phyloP scores from a whole-genome alignment of 805 yeast species.

The Wickerhamiella australiensis region DNA sequence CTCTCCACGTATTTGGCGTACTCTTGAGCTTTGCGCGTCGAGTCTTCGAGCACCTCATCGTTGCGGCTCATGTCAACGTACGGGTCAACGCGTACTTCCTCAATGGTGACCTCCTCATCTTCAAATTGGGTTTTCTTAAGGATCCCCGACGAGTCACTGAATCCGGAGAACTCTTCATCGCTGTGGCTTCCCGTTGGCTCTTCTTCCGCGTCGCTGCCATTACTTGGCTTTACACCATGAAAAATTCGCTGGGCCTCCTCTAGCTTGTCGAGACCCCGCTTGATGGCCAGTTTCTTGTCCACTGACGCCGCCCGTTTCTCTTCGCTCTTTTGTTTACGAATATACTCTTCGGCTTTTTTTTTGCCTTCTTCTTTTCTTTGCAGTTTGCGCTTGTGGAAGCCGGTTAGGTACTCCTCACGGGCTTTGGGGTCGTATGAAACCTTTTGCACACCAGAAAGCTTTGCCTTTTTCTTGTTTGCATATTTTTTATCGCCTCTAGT shows the following conservation, averaged over 20 bases:
- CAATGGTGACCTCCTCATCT: conserved; percentile 42
- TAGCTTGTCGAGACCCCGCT: conserved; percentile 37
- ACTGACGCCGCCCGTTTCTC: conserved; percentile 62
- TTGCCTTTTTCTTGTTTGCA: conserved; percentile 46
- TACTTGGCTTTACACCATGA: conserved; percentile 21
- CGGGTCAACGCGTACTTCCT: conserved; percentile 43
- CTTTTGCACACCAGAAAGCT: conserved; percentile 52
- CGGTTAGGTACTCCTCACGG: conserved; percentile 64
- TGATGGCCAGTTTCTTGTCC: conserved; percentile 44
- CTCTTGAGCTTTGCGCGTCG: conserved; percentile 67
- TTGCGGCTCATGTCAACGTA: conserved; percentile 60
- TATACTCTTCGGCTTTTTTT: conserved; percentile 64
- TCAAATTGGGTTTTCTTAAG: conserved; percentile 29
- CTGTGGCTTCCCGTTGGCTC: too few relatives aligned
- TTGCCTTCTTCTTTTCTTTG: conserved; percentile 81
- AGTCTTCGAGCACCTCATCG: conserved; percentile 55
- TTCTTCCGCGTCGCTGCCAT: conserved; percentile 16
- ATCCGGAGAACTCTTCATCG: conserved; percentile 34
- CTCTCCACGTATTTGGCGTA: conserved; percentile 59
- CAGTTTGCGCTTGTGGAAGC: conserved; percentile 87
- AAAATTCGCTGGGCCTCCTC: conserved; percentile 44
- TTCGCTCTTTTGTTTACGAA: conserved; percentile 55
- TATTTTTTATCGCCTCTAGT: conserved; percentile 73
- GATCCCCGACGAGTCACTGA: conserved; percentile 34
- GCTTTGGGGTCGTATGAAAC: conserved; percentile 71